Evolutionary conservation across 1,284 basidiomycete species (phyloP), one percentile per base, ranked within the genome.

Genomic region (Cutaneotrichosporon spelunceum): DNA sequence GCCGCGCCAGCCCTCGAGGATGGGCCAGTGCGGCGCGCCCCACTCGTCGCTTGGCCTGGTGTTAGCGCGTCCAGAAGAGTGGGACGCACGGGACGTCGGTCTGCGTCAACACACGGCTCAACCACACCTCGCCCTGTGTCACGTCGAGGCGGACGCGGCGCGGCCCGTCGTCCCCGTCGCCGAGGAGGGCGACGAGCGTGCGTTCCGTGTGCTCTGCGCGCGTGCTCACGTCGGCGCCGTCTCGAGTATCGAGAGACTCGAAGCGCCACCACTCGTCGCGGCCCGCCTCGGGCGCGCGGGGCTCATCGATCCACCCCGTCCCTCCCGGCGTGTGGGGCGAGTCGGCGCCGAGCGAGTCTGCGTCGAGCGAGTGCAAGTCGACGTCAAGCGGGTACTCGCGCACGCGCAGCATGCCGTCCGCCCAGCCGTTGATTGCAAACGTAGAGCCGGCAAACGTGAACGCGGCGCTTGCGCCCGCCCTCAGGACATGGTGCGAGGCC

Each of bases 11-110:
- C 33, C 33, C 13, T 39, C 52, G 9, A 53, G 16, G 30, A 53
- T 39, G 11, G 52, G 52, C 52, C 52, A 53, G 34, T 53, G 34
- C 10, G 52, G 52, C 7, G 52, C 52, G 14, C 52, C 34, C 52
- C 52, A 53, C 52, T 53, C 52, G 24, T 53, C 33, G 24, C 52
- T 53, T 13, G 52, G 52, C 4, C 52, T 53, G 34, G 4, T 23
- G 23, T 53, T 34, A 53, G 52, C 9, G 13, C n/a, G 9, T 4
- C 7, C 23, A 23, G 6, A 6, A 19, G 29, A 26, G 16, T 50
- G 10, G 16, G 23, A 53, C 52, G 36, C 34, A 53, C 52, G 23
- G 21, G n/a, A 53, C 10, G 21, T 53, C 34, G 4, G 52, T 53
- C 23, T 36, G 29, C 13, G 34, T 39, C 1, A 36, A 7, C 4